These are phyloP conservation scores for Yamadazyma tumulicola DNA, from an alignment of 805 yeast species.

Conservation along the genomic window DNA sequence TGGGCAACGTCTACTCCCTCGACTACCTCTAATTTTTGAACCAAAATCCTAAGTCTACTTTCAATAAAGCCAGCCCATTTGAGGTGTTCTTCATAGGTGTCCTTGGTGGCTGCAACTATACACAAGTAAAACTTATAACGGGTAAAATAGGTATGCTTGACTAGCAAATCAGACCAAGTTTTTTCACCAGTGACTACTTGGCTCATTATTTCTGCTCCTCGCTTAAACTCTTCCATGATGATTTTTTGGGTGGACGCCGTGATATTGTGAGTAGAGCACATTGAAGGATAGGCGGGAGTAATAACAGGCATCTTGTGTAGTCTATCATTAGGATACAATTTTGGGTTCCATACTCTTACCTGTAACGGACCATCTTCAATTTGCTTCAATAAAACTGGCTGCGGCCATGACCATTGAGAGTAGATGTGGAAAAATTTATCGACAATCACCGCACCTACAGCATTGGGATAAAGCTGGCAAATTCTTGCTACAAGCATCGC, in stretches of 20 bases:
- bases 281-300: slow-evolving; percentile 96
- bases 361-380: slow-evolving; percentile 97
- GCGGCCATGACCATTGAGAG: slow-evolving; percentile 96
- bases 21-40: slow-evolving; percentile 75
- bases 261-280: slow-evolving; percentile 98
- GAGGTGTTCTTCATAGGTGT: slow-evolving; percentile 74
- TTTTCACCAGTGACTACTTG: slow-evolving; percentile 62
- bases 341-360: slow-evolving; percentile 96
- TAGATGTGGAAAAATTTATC: slow-evolving; percentile 83
- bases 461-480: slow-evolving; percentile 94
- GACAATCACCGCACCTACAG: slow-evolving; percentile 89
- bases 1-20: slow-evolving; percentile 81
- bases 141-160: slow-evolving; percentile 77
- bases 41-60: slow-evolving; percentile 75
- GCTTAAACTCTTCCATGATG: slow-evolving; percentile 70
- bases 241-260: slow-evolving; percentile 83
- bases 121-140: slow-evolving; percentile 84
- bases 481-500: slow-evolving; percentile 98
- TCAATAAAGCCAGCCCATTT: slow-evolving; percentile 95
- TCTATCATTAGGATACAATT: slow-evolving; percentile 82
- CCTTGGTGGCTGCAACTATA: slow-evolving; percentile 71
- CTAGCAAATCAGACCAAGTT: slow-evolving; percentile 72
- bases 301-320: slow-evolving; percentile 95
- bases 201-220: slow-evolving; percentile 71
- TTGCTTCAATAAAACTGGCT: slow-evolving; percentile 87